Evolutionary conservation across 257 asterid species (phyloP).

Genomic region (Echites panduratus): DNA sequence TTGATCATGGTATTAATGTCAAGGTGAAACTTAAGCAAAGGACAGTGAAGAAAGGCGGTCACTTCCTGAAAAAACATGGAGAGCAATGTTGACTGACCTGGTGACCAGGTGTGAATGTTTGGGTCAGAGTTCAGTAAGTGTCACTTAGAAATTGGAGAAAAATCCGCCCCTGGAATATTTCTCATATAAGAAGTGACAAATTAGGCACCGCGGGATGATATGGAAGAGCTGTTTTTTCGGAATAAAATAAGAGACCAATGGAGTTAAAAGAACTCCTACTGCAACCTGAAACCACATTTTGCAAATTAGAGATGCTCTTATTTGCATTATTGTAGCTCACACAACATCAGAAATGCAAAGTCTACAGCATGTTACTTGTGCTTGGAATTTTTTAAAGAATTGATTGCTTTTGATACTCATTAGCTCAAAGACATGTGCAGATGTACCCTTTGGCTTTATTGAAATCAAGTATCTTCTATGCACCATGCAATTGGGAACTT

Average conservation of each 20-base stretch:
- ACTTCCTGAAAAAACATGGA: constrained; percentile 18
- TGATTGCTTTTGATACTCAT: not conserved
- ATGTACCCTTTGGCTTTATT: not conserved
- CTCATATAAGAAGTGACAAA: not conserved
- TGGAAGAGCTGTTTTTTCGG: not conserved
- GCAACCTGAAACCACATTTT: not conserved
- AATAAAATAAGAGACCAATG: not conserved
- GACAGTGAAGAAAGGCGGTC: constrained; percentile 32
- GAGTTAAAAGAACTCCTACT: too few relatives aligned
- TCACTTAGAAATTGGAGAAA: not conserved
- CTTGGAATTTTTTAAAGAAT: not conserved
- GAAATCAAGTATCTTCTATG: not conserved
- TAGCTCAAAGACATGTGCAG: not conserved
- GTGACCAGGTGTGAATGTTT: not conserved
- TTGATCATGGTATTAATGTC: constrained; percentile 58
- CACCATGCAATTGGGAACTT: not conserved
- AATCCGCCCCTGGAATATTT: not conserved
- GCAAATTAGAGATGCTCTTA: not conserved
- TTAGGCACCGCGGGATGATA: not conserved
- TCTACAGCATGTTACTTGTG: too few relatives aligned
- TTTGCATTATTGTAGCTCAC: not conserved
- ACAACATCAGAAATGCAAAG: not conserved
- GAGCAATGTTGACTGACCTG: constrained; percentile 4
- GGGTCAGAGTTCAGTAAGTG: not conserved
- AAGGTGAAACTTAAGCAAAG: constrained; percentile 76